phyloP scores from a whole-genome alignment of 768 basidiomycete genomes.

The Lentinula aciculospora region DNA sequence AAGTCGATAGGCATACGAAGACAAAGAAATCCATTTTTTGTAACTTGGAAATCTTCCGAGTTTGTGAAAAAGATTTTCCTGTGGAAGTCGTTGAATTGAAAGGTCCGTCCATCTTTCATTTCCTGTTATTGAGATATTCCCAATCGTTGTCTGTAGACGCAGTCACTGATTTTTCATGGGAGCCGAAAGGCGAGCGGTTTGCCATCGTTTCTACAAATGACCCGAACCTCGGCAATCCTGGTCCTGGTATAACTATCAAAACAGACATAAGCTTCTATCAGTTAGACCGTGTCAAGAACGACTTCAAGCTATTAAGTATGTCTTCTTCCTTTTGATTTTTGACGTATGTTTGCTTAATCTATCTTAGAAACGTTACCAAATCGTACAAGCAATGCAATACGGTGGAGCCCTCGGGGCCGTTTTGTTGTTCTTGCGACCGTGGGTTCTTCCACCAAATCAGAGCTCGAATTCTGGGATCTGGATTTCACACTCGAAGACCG shows the following conservation, averaged over 20 bases:
- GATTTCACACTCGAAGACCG: slow-evolving; percentile 78
- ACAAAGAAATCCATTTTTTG: slow-evolving; percentile 98
- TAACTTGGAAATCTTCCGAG: slow-evolving; percentile 95
- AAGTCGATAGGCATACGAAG: slow-evolving; percentile 98
- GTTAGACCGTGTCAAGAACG: slow-evolving; percentile 86
- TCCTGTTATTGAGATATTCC: background rate
- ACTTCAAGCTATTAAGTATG: slow-evolving; percentile 84
- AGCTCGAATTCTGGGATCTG: slow-evolving; percentile 98
- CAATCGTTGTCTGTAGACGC: slow-evolving; percentile 52
- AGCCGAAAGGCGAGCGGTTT: slow-evolving; percentile 95
- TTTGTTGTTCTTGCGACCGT: slow-evolving; percentile 96
- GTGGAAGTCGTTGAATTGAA: slow-evolving; percentile 98
- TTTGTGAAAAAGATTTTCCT: slow-evolving; percentile 95
- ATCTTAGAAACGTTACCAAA: slow-evolving; percentile 63
- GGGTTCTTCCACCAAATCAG: slow-evolving; percentile 91
- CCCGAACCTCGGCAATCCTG: slow-evolving; percentile 86
- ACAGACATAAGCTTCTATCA: slow-evolving; percentile 97
- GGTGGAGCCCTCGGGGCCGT: slow-evolving; percentile 95
- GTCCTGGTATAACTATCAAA: slow-evolving; percentile 90
- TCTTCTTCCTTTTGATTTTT: slow-evolving; percentile 7
- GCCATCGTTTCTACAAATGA: slow-evolving; percentile 93
- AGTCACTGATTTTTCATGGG: slow-evolving; percentile 97
- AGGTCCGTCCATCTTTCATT: slow-evolving; percentile 40
- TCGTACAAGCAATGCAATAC: slow-evolving; percentile 88
- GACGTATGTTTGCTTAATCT: slow-evolving; percentile 8